Evolutionary conservation across 73 alveolate genomes (phyloP).

Genomic region (Paramecium primaurelia): DNA sequence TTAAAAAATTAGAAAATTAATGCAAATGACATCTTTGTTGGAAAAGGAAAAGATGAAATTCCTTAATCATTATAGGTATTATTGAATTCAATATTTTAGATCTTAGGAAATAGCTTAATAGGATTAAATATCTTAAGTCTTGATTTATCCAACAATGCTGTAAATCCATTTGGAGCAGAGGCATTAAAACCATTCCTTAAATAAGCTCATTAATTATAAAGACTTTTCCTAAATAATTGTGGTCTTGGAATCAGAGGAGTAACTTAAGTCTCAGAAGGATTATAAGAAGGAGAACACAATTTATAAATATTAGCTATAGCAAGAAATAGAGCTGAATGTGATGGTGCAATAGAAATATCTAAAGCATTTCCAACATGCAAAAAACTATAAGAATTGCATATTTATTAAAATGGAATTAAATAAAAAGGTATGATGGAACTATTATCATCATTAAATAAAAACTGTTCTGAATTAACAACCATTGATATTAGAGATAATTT

Average conservation of each 20-base stretch:
- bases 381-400: constrained; percentile 47
- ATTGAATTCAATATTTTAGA: not conserved
- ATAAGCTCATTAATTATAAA: constrained; percentile 47
- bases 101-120: constrained; percentile 40
- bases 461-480: constrained; percentile 8
- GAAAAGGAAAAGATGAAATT: constrained; percentile 53
- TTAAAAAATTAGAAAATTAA: constrained; percentile 38
- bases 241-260: constrained; percentile 63
- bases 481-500: constrained; percentile 62
- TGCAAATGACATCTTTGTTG: constrained; percentile 54
- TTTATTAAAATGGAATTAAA: constrained; percentile 57
- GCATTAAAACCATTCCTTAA: constrained; percentile 58
- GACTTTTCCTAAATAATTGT: constrained; percentile 43
- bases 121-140: constrained; percentile 47
- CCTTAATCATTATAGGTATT: constrained; percentile 44
- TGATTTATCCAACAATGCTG: constrained; percentile 61
- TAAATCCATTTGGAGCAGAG: constrained; percentile 63
- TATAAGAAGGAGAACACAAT: constrained; percentile 43
- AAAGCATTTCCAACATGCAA: constrained; percentile 48
- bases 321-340: constrained; percentile 63
- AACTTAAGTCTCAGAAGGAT: constrained; percentile 37
- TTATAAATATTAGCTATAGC: constrained; percentile 53
- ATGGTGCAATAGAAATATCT: constrained; percentile 53
- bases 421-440: constrained; percentile 54
- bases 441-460: not conserved